Evolutionary conservation across 257 asterid genomes (phyloP).

Genomic region (Solanum chiquidenum): DNA sequence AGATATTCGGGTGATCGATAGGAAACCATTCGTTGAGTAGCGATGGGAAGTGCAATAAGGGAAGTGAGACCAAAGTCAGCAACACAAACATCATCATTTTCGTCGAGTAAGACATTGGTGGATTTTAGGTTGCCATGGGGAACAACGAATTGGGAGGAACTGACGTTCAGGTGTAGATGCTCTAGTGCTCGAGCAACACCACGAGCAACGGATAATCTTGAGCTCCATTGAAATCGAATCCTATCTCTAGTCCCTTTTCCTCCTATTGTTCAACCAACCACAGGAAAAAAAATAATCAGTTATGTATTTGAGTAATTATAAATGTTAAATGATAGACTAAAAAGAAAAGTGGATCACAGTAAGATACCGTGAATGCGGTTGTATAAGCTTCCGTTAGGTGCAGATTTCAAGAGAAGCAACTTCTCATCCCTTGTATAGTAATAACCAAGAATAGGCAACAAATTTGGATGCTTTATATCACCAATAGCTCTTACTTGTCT

Average conservation of each 20-base stretch:
- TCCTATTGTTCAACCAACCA: slow-evolving; percentile 9
- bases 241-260: slow-evolving; percentile 47
- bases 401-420: slow-evolving; percentile 41
- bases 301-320: neutral
- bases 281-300: neutral
- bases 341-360: neutral
- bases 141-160: slow-evolving; percentile 18
- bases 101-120: slow-evolving; percentile 54
- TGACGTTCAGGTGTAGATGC: slow-evolving; percentile 38
- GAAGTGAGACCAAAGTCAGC: slow-evolving; percentile 59
- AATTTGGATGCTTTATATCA: slow-evolving; percentile 48
- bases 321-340: neutral
- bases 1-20: slow-evolving; percentile 62
- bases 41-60: slow-evolving; percentile 37
- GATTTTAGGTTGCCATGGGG: slow-evolving; percentile 74
- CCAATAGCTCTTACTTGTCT: slow-evolving; percentile 41
- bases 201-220: slow-evolving; percentile 47
- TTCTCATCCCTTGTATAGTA: slow-evolving; percentile 63
- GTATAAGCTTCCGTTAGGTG: slow-evolving; percentile 40
- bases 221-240: slow-evolving; percentile 52
- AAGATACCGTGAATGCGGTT: slow-evolving; percentile 53
- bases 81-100: slow-evolving; percentile 28
- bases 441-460: slow-evolving; percentile 53
- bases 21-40: slow-evolving; percentile 47
- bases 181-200: slow-evolving; percentile 51